These are phyloP conservation scores for Stentor roeselii DNA, from an alignment of 73 alveolate genomes.

Conservation along the genomic window DNA sequence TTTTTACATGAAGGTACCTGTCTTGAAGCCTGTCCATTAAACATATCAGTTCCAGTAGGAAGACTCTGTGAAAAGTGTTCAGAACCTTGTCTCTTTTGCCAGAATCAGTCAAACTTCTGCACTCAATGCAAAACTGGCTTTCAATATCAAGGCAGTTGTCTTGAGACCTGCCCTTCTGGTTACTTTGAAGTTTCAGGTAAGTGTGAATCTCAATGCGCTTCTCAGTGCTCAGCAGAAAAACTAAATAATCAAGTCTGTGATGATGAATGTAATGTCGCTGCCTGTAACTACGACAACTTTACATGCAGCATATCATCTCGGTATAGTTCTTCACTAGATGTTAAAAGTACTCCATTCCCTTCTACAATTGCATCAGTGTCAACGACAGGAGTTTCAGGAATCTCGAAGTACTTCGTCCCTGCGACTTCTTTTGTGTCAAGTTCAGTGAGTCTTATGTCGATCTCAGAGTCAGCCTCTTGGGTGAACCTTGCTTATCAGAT, in stretches of 20 bases:
- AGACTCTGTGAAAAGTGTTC: background rate
- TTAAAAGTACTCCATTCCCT: background rate
- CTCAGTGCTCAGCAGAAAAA: background rate
- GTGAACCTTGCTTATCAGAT: background rate
- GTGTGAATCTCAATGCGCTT: background rate
- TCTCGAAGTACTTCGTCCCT: background rate
- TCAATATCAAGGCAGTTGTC: background rate
- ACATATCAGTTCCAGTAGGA: background rate
- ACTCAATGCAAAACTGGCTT: background rate
- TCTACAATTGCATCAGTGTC: background rate
- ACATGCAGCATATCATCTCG: background rate
- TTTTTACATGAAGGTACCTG: background rate
- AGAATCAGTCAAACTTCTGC: background rate
- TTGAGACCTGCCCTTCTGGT: background rate
- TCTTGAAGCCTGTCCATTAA: conserved; percentile 6
- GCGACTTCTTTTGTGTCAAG: background rate
- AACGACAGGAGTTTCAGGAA: background rate
- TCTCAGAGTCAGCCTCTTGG: conserved; percentile 16
- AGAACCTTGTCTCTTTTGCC: background rate
- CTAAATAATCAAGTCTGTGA: conserved; percentile 1
- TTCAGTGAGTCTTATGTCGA: background rate
- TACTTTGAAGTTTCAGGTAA: background rate
- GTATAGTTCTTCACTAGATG: background rate
- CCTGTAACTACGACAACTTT: background rate
- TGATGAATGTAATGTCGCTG: background rate